Conservation (phyloP, 768 basidiomycete genomes). For the Clitopilus passeckerianus region DNA sequence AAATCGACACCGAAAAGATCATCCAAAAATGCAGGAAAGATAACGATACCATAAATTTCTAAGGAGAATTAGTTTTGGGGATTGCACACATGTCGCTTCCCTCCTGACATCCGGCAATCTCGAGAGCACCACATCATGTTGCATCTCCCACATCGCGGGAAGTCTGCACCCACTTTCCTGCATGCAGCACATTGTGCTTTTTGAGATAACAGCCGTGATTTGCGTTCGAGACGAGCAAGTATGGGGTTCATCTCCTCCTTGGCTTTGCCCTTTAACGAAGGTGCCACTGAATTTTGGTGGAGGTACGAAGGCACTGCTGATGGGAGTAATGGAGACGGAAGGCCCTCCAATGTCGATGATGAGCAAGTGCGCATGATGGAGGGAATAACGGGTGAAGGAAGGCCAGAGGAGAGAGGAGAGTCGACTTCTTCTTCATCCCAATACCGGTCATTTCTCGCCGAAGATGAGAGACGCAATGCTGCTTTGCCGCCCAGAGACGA, state of each 20-base stretch:
- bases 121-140: slow-evolving; percentile 61
- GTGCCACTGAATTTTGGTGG: slow-evolving; percentile 1
- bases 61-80: not conserved
- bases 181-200: slow-evolving; percentile 45
- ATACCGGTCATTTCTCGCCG: not conserved
- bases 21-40: not conserved
- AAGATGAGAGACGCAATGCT: not conserved
- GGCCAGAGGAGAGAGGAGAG: slow-evolving; percentile 14
- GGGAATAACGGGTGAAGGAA: slow-evolving; percentile 15
- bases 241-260: slow-evolving; percentile 35
- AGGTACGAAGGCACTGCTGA: slow-evolving; percentile 8
- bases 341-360: slow-evolving; percentile 9
- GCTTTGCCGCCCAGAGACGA: not conserved
- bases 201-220: slow-evolving; percentile 43
- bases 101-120: slow-evolving; percentile 48
- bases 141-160: slow-evolving; percentile 59
- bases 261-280: slow-evolving; percentile 4
- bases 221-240: slow-evolving; percentile 43
- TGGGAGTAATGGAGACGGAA: slow-evolving; percentile 13
- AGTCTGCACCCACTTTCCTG: slow-evolving; percentile 46
- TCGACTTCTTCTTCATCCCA: slow-evolving; percentile 11
- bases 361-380: slow-evolving; percentile 41
- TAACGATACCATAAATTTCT: not conserved
- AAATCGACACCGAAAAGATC: not conserved
- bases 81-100: slow-evolving; percentile 46